These are phyloP conservation scores for Aspergillus ibericus DNA, from an alignment of 2,329 filamentous ascomycete genomes.

Conservation along the genomic window DNA sequence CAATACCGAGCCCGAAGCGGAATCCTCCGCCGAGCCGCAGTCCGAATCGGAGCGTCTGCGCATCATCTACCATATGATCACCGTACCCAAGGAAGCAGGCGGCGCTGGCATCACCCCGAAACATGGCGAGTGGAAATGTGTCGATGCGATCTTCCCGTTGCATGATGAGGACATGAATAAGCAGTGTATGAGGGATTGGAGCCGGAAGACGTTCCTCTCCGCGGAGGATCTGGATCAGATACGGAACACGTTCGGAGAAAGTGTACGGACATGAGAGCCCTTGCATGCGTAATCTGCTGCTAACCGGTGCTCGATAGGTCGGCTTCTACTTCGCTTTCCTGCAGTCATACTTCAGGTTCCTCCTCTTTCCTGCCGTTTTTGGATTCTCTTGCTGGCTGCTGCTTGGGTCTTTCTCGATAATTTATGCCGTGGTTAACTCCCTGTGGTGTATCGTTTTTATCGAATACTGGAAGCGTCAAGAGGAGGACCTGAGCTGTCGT, in stretches of 20 bases:
- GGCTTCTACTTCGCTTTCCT: constrained; percentile 96
- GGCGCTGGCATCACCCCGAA: constrained; percentile 75
- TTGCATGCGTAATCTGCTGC: background rate
- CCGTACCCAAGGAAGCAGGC: constrained; percentile 69
- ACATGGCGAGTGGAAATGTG: constrained; percentile 69
- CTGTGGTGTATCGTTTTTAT: constrained; percentile 88
- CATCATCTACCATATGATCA: constrained; percentile 82
- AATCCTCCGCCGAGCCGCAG: constrained; percentile 73
- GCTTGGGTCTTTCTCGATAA: constrained; percentile 76
- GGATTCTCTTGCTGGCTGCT: constrained; percentile 79
- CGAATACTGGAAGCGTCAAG: constrained; percentile 95
- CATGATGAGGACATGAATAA: constrained; percentile 78
- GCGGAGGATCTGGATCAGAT: constrained; percentile 72
- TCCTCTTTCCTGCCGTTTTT: constrained; percentile 77
- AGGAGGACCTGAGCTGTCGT: constrained; percentile 80
- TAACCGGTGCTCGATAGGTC: constrained; percentile 51
- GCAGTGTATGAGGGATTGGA: constrained; percentile 74
- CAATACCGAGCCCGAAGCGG: constrained; percentile 70
- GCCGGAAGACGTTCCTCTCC: constrained; percentile 50
- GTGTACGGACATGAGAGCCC: constrained; percentile 23
- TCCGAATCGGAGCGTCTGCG: constrained; percentile 87
- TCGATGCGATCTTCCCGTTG: constrained; percentile 74
- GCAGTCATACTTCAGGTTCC: constrained; percentile 87
- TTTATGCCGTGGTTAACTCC: constrained; percentile 82
- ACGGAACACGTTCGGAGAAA: constrained; percentile 73